Base-by-base conservation (phyloP, 306 rosid genomes). In the Hylodesmum podocarpum region DNA sequence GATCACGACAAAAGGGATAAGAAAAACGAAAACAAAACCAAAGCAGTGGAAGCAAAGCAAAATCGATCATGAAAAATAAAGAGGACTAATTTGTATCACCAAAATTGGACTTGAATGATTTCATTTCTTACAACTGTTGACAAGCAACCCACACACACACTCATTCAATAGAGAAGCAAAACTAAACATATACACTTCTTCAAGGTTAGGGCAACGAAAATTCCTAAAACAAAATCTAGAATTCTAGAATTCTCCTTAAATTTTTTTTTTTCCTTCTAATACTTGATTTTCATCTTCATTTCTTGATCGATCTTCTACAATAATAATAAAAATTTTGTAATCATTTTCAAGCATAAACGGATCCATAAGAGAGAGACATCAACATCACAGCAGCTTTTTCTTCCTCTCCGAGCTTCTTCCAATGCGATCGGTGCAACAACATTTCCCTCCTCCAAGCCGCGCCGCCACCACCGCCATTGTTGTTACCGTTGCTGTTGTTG, bases 291-390 rank as follows among this genome's bases (percentile, higher is more conserved):
- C n/a, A n/a, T n/a, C n/a, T n/a, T n/a, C n/a, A n/a, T n/a, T n/a
- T n/a, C n/a, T n/a, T n/a, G n/a, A n/a, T n/a, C n/a, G 11, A 37
- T 19, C 53, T n/a, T 62, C 68, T 55, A 67, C 14, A 69, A 57
- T 16, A 66, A 66, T 51, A 67, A 39, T 1, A 29, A 21, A 19
- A 41, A 37, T 9, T 49, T 1, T 3, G 6, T 11, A 5, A 8
- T 58, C 9, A 4, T 0, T 2, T 1, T 74, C 78, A 83, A 82
- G 87, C 86, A 88, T 90, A 96, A 18, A 96, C 98, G 10, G 94
- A 92, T 79, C 97, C 98, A 77, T 89, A 89, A 12, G 99, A 93
- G 0, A 96, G 90, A 16, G 99, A 93, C 99, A 96, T 96, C 59
- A 96, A 80, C 3, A 96, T 12, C 24, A 96, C 91, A 0, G 99